Evolutionary conservation across 768 basidiomycete species (phyloP).

Genomic region (Albatrellus ellisii): DNA sequence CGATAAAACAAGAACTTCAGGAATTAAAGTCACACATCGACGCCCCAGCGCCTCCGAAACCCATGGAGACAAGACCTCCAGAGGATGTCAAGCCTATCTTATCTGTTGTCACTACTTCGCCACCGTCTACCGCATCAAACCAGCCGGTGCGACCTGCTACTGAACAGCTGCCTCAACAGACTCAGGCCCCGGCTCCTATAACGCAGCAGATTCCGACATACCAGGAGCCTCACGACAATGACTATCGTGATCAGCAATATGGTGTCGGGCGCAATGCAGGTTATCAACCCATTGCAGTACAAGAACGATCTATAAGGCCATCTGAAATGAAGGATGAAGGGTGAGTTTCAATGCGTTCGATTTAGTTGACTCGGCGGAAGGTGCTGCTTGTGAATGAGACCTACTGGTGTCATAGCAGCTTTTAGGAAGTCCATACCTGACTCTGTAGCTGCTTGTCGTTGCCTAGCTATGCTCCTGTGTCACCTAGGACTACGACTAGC

Average conservation of each 20-base stretch:
- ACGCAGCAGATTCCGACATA: slow-evolving; percentile 15
- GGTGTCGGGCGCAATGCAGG: no score
- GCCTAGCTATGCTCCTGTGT: slow-evolving; percentile 10
- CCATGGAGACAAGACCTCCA: slow-evolving; percentile 10
- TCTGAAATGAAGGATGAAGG: slow-evolving; percentile 96
- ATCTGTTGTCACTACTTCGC: slow-evolving; percentile 1
- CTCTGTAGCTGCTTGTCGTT: slow-evolving; percentile 9
- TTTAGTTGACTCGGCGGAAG: slow-evolving; percentile 15
- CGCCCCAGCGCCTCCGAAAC: slow-evolving; percentile 2
- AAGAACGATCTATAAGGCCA: slow-evolving; percentile 55
- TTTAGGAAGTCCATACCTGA: background rate
- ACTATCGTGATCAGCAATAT: slow-evolving; percentile 15
- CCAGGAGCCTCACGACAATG: slow-evolving; percentile 15
- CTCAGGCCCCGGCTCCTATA: background rate
- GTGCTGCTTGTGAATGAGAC: slow-evolving; percentile 7
- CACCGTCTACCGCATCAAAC: slow-evolving; percentile 9
- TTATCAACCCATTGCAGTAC: slow-evolving; percentile 19
- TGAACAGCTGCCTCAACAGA: background rate
- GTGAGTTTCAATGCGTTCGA: slow-evolving; percentile 37
- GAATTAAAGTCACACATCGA: slow-evolving; percentile 5
- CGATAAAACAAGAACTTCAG: slow-evolving; percentile 10
- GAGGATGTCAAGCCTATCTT: background rate
- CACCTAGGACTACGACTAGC: slow-evolving; percentile 14
- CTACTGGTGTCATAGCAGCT: slow-evolving; percentile 22
- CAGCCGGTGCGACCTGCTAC: slow-evolving; percentile 4